Percentiles rank a stretch among this genome's conserved stretches.
Evolutionary conservation across 805 yeast genomes (phyloP).

Genomic region (Candida loeiensis): DNA sequence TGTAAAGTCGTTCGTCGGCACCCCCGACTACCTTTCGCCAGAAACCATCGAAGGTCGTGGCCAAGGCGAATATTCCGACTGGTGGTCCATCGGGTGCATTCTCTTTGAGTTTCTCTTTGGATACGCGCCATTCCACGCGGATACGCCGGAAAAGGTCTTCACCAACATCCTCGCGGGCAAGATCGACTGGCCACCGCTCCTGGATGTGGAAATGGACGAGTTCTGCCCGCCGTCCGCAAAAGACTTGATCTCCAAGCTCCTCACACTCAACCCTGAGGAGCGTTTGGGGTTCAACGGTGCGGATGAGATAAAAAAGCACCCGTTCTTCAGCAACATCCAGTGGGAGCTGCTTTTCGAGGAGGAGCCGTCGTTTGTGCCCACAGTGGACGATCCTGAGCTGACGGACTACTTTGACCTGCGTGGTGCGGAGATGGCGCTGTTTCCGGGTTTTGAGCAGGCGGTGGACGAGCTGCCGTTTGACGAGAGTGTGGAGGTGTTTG

Average conservation of each 20-base stretch:
- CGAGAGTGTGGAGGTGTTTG: conserved; percentile 15
- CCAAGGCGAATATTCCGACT: conserved; percentile 84
- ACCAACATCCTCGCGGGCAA: conserved; percentile 69
- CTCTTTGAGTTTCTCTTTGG: conserved; percentile 90
- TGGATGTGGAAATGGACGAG: conserved; percentile 48
- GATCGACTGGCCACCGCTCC: conserved; percentile 80
- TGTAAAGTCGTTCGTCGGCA: conserved; percentile 80
- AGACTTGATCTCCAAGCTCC: conserved; percentile 63
- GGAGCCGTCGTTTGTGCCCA: conserved; percentile 82
- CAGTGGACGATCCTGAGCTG: conserved; percentile 71
- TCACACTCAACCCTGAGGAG: conserved; percentile 58
- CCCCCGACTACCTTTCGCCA: conserved; percentile 97
- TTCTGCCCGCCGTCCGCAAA: conserved; percentile 65
- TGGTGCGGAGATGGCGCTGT: conserved; percentile 74
- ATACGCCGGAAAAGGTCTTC: conserved; percentile 76
- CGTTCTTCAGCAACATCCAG: conserved; percentile 65
- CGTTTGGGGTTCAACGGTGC: conserved; percentile 81
- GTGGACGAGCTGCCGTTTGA: conserved; percentile 7
- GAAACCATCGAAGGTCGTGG: conserved; percentile 85
- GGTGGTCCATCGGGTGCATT: conserved; percentile 99
- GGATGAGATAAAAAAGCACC: conserved; percentile 73
- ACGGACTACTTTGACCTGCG: conserved; percentile 89
- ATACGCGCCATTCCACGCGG: conserved; percentile 90
- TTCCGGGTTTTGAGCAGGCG: conserved; percentile 34
- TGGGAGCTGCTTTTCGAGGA: conserved; percentile 73